Conservation (phyloP, 2,329 filamentous ascomycete species). For the Karstenula rhodostoma region DNA sequence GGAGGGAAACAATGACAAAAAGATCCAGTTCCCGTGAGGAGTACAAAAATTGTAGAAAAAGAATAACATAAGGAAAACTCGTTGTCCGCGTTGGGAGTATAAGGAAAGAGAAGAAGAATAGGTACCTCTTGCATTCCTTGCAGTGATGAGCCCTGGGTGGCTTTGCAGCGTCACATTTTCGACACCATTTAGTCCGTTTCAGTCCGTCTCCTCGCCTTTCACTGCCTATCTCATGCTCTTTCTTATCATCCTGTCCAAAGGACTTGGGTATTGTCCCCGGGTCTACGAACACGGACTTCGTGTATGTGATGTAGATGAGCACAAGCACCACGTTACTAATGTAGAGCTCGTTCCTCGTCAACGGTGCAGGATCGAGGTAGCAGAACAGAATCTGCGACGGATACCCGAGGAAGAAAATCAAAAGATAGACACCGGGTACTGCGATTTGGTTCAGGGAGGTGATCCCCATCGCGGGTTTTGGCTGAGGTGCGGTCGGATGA, state of each 20-base stretch:
- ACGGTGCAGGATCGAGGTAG: constrained; percentile 64
- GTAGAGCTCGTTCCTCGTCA: constrained; percentile 64
- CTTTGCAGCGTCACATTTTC: constrained; percentile 77
- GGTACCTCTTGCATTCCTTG: constrained; percentile 70
- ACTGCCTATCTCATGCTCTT: constrained; percentile 11
- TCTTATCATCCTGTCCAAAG: constrained; percentile 24
- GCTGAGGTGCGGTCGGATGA: constrained; percentile 1
- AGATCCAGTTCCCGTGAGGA: too few species aligned
- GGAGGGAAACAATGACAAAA: background rate
- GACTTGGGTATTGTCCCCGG: constrained; percentile 62
- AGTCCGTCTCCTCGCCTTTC: constrained; percentile 18
- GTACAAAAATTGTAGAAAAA: too few species aligned
- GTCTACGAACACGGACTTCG: constrained; percentile 66
- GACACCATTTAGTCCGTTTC: constrained; percentile 70
- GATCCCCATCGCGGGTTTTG: constrained; percentile 32
- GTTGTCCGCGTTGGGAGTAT: too few species aligned
- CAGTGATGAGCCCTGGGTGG: constrained; percentile 84
- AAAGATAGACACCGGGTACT: constrained; percentile 70
- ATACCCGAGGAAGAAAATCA: constrained; percentile 76
- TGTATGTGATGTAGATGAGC: constrained; percentile 75
- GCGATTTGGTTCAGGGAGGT: constrained; percentile 57
- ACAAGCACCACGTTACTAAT: constrained; percentile 72
- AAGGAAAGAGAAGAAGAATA: background rate
- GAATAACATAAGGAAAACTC: too few species aligned
- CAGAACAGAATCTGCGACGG: constrained; percentile 76